Evolutionary conservation across 1,284 basidiomycete species (phyloP), one percentile per base, ranked within the genome.

Genomic region (Leccinum ponderosum): DNA sequence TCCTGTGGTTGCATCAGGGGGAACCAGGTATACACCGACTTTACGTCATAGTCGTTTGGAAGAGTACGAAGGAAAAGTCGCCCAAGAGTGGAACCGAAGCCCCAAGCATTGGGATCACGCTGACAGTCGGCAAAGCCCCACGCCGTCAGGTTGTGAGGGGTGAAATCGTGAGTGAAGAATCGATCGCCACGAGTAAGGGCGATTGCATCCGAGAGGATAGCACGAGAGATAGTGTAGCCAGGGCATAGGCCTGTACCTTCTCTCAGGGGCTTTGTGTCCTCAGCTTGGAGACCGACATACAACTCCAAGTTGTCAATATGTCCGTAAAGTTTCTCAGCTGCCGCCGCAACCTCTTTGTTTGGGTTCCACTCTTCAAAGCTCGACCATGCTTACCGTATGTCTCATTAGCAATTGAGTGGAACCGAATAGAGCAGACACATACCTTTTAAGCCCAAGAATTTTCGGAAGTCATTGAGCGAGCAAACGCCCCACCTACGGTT

Each of bases 131-230:
- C 82, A 68, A 89, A 91, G 55, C 91, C 91, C 91, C 91, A 93
- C 2, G 87, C 77, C 2, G 93, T 95, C 70, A 94, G 73, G 71
- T 93, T 93, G 75, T 81, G 84, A 1, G 91, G 87, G 0, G 91
- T 94, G 72, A 86, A 91, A 71, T 95, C 93, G 37, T 87, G 80
- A 0, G 92, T 95, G 77, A 87, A 91, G 81, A 88, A 91, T 53
- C 93, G 83, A 68, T 95, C 93, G 29, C 91, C 87, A 60, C 93
- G 88, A 52, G 90, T 92, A 55, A 95, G 83, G 4, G 91, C 87
- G 59, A 93, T 90, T n/a, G 93, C 93, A 70, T 95, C 94, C 65
- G 87, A 86, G 42, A 96, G 84, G 68, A 96, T 96, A 14, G 93
- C 94, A 44, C 94, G 86, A 67, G 89, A 90, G 69, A 93, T 87